A percentile compares a stretch with the other conserved stretches of the same genome.
phyloP scores from a whole-genome alignment of 1,139 yeast species.

The Pichia terricola region DNA sequence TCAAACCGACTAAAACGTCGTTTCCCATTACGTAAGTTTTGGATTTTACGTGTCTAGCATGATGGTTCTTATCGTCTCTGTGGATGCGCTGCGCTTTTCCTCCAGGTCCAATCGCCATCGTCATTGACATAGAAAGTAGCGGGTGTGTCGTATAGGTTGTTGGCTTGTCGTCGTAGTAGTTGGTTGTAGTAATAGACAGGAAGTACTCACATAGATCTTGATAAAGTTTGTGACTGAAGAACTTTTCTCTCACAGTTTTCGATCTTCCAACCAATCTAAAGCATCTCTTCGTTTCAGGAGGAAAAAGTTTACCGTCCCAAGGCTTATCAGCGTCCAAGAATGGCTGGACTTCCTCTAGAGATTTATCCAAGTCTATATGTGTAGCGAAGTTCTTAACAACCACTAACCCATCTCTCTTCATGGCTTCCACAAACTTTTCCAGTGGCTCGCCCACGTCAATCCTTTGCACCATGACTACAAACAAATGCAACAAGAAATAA shows the following conservation, averaged over 20 bases:
- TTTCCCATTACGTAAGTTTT: constrained; percentile 12
- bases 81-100: constrained; percentile 21
- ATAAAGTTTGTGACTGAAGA: constrained; percentile 10
- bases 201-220: constrained; percentile 12
- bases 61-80: constrained; percentile 23
- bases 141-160: constrained; percentile 12
- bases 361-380: constrained; percentile 11
- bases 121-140: constrained; percentile 12
- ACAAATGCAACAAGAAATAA: no score
- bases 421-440: constrained; percentile 10
- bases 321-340: constrained; percentile 16
- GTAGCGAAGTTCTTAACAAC: constrained; percentile 13
- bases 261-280: constrained; percentile 18
- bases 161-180: constrained; percentile 10
- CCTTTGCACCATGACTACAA: constrained; percentile 5
- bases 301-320: constrained; percentile 22
- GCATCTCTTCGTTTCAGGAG: constrained; percentile 19
- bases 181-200: constrained; percentile 7
- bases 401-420: constrained; percentile 12
- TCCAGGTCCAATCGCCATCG: constrained; percentile 19
- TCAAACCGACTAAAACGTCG: constrained; percentile 19
- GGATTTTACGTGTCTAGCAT: constrained; percentile 15
- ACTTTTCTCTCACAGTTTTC: constrained; percentile 13
- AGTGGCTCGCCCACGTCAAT: constrained; percentile 8
- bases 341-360: constrained; percentile 17